Evolutionary conservation across 2,329 filamentous ascomycete species (phyloP).

Genomic region (Elsinoe arachidis): DNA sequence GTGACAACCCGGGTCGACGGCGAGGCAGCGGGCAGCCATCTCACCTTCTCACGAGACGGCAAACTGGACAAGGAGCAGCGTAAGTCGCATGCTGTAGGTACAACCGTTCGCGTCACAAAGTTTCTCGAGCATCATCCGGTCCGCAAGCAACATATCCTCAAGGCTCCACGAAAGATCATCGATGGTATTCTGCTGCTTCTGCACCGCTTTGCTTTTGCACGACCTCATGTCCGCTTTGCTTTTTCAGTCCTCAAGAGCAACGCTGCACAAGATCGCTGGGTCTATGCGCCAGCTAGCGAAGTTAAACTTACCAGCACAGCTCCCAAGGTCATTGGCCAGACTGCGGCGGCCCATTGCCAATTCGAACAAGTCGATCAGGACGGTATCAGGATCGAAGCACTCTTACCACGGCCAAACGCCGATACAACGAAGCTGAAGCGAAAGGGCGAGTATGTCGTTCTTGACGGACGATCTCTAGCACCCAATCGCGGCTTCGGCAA

Average conservation of each 20-base stretch:
- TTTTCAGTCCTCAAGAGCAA: constrained; percentile 51
- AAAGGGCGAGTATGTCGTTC: constrained; percentile 51
- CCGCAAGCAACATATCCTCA: constrained; percentile 50
- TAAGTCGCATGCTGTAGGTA: constrained; percentile 56
- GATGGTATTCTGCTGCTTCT: constrained; percentile 52
- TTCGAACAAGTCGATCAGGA: constrained; percentile 29
- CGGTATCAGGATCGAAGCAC: constrained; percentile 46
- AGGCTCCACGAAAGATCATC: constrained; percentile 50
- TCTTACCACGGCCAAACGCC: constrained; percentile 48
- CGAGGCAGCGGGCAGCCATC: constrained; percentile 49
- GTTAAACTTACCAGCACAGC: constrained; percentile 49
- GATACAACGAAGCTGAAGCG: constrained; percentile 32
- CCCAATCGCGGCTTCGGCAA: constrained; percentile 48
- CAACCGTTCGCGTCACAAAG: constrained; percentile 52
- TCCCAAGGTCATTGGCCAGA: constrained; percentile 53
- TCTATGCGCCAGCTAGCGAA: constrained; percentile 50
- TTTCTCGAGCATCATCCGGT: constrained; percentile 57
- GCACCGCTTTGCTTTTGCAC: constrained; percentile 56
- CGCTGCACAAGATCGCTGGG: constrained; percentile 47
- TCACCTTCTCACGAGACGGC: constrained; percentile 46
- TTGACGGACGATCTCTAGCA: constrained; percentile 60
- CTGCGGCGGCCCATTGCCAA: constrained; percentile 48
- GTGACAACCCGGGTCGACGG: constrained; percentile 56
- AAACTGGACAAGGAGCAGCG: constrained; percentile 31
- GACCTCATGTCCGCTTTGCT: constrained; percentile 52